Evolutionary conservation across 2,329 filamentous ascomycete genomes (phyloP), one percentile per base, ranked within the genome.

Genomic region (Zasmidium cellare): DNA sequence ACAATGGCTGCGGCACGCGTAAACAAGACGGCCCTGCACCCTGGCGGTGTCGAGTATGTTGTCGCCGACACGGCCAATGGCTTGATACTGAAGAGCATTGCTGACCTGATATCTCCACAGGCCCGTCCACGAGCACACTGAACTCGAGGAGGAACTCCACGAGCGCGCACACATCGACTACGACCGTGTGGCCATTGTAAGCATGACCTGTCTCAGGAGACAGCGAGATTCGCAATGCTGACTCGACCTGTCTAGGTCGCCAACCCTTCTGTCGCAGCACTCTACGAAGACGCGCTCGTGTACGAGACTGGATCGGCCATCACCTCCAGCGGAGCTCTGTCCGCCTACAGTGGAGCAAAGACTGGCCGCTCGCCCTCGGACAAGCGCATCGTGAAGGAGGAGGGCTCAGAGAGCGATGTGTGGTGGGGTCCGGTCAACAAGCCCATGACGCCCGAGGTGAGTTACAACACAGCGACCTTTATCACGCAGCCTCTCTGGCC

Each of bases 381-480:
- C 81, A 99, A 99, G 88, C 89, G 94, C 76, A 90, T 99, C 74
- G 94, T 99, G 74, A 87, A 96, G 81, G 94, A 99, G 78, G 81
- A 87, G 59, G 82, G 86, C 63, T 97, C 94, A 65, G 88, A 96
- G 77, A 88, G 94, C 57, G 87, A 99, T 61, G 85, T 99, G 72
- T 99, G 94, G 94, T 97, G 94, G 94, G 94, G 94, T 72, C 93
- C 94, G 56, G 94, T 99, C 69, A 99, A 99, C 85, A 97, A 97
- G 86, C 90, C 93, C 74, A 99, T 99, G 94, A 88, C 86, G 68
- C 86, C 92, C 70, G 92, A 97, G 77, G 94, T 97, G 88, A 87
- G 90, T 80, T 14, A 38, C 23, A 38, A 41, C n/a, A 14, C 7
- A 9, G 35, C 11, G 35, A 41, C 22, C 48, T 51, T 35, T 44